Evolutionary conservation across 2,329 filamentous ascomycete genomes (phyloP).

Genomic region (Colletotrichum tanaceti): DNA sequence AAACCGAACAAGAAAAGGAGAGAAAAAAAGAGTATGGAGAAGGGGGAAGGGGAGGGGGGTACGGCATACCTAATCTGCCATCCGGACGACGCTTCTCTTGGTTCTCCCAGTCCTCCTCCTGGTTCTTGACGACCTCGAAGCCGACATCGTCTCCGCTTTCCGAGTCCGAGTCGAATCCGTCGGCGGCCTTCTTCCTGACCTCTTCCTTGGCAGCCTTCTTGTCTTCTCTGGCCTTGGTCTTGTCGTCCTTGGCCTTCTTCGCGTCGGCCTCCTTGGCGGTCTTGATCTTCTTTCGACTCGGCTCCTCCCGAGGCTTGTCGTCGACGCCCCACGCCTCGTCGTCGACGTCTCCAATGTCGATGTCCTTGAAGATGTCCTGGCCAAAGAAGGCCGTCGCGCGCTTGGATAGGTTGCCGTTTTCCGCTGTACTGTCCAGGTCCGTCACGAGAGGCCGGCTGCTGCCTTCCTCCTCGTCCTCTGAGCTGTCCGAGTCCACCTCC

Average conservation of each 20-base stretch:
- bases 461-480: constrained; percentile 44
- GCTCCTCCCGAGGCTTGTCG: constrained; percentile 44
- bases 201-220: constrained; percentile 42
- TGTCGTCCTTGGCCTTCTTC: constrained; percentile 44
- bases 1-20: too few species aligned
- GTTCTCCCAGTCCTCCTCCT: constrained; percentile 73
- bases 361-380: constrained; percentile 91
- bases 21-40: too few species aligned
- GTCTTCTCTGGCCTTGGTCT: constrained; percentile 46
- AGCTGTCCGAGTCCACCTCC: constrained; percentile 67
- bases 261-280: constrained; percentile 40
- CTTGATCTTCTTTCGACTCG: constrained; percentile 26
- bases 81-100: constrained; percentile 72
- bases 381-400: constrained; percentile 91
- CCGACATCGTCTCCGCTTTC: constrained; percentile 57
- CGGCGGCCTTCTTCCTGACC: constrained; percentile 56
- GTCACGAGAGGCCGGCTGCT: constrained; percentile 49
- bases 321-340: constrained; percentile 48
- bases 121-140: constrained; percentile 72
- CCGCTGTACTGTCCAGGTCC: constrained; percentile 56
- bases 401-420: constrained; percentile 76
- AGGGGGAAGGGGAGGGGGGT: background rate
- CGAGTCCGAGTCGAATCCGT: constrained; percentile 44
- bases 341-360: constrained; percentile 57
- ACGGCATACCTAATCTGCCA: constrained; percentile 67